Evolutionary conservation across 331 rosid genomes (phyloP).

Genomic region (Malus hybrid): DNA sequence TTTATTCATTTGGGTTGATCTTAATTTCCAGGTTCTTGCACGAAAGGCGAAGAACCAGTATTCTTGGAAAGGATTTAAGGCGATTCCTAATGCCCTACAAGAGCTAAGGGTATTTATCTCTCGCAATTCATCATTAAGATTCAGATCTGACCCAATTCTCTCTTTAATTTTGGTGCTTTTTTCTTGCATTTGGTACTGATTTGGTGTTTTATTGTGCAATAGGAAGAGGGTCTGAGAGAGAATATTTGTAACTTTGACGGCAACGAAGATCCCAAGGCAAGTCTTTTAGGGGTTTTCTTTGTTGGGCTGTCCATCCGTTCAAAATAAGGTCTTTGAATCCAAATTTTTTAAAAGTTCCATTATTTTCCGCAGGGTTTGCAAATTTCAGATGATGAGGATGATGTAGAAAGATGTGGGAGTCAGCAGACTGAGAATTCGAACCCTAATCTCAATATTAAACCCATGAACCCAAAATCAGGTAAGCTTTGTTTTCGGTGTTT

Average conservation of each 20-base stretch:
- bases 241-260: conserved; percentile 24
- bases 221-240: conserved; percentile 66
- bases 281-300: not conserved
- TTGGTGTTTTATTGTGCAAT: not conserved
- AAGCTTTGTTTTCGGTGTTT: not conserved
- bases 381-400: conserved; percentile 75
- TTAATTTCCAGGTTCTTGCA: conserved; percentile 45
- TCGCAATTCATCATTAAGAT: not conserved
- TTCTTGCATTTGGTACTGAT: not conserved
- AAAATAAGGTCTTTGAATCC: not conserved
- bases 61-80: conserved; percentile 76
- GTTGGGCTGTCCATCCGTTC: not conserved
- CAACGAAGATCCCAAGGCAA: conserved; percentile 40
- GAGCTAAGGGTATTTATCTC: conserved; percentile 51
- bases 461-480: conserved; percentile 40
- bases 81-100: conserved; percentile 48
- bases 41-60: conserved; percentile 89
- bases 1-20: not conserved
- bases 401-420: conserved; percentile 66
- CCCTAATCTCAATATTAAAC: conserved; percentile 16
- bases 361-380: not conserved
- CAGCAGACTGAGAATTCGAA: conserved; percentile 55
- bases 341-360: not conserved
- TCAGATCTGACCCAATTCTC: not conserved
- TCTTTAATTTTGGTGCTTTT: not conserved